Percentiles rank a stretch among this genome's conserved stretches.
phyloP scores from a whole-genome alignment of 116 monocot genomes.

The Posidonia oceanica region DNA sequence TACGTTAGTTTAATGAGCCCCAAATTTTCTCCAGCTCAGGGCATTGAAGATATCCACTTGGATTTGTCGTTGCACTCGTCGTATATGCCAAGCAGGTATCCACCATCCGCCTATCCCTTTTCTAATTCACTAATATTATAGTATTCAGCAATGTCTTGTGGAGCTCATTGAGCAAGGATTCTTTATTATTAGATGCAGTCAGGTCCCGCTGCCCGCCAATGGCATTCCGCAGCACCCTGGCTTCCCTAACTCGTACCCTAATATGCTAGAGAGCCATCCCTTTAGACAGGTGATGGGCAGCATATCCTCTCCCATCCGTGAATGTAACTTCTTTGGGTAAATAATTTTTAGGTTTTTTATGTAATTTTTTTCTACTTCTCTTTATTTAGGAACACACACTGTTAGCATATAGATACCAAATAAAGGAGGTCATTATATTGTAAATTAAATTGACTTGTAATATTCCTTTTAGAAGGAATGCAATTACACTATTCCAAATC shows the following conservation, averaged over 20 bases:
- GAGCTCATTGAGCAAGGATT: neutral
- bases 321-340: neutral
- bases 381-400: no score
- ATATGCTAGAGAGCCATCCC: conserved; percentile 1
- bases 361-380: no score
- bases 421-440: no score
- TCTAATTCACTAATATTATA: neutral
- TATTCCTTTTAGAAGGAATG: no score
- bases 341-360: neutral
- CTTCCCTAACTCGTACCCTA: conserved; percentile 3
- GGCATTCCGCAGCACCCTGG: neutral
- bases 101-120: neutral
- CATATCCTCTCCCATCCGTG: no score
- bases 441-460: no score
- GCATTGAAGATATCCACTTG: neutral
- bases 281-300: neutral
- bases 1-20: neutral
- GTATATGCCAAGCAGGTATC: conserved; percentile 1
- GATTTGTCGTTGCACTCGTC: conserved; percentile 7
- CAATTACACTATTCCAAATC: no score
- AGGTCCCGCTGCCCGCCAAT: neutral
- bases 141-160: neutral
- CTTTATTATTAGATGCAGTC: neutral
- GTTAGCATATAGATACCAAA: no score
- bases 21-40: neutral